Evolutionary conservation across 1,284 basidiomycete species (phyloP).

Genomic region (Leccinum subfulvum): DNA sequence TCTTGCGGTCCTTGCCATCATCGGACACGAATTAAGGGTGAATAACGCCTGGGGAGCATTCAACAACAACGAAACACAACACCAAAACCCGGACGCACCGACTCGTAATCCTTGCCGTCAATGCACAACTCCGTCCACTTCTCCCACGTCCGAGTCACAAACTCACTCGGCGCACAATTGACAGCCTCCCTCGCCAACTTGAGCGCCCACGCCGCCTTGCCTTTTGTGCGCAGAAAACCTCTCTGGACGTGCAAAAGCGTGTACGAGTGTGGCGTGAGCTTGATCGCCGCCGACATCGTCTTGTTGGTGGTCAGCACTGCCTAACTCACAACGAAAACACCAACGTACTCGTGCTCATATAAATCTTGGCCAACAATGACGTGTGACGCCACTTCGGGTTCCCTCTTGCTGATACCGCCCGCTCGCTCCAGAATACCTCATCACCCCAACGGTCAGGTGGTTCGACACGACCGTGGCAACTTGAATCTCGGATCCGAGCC

Average conservation of each 20-base stretch:
- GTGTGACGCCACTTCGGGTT: too few relatives aligned
- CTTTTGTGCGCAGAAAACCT: slow-evolving; percentile 89
- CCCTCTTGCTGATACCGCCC: too few relatives aligned
- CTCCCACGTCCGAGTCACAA: slow-evolving; percentile 86
- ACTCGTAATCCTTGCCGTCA: slow-evolving; percentile 85
- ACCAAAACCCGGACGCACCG: slow-evolving; percentile 38
- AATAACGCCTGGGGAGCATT: slow-evolving; percentile 64
- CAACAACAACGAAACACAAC: neutral
- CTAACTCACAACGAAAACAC: too few relatives aligned
- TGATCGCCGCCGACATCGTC: slow-evolving; percentile 90
- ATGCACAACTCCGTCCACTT: slow-evolving; percentile 96
- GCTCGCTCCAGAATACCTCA: too few relatives aligned
- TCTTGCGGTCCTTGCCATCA: slow-evolving; percentile 85
- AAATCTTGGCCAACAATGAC: too few relatives aligned
- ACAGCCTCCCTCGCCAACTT: slow-evolving; percentile 93
- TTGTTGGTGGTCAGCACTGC: slow-evolving; percentile 33
- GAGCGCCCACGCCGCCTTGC: slow-evolving; percentile 85
- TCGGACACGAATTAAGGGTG: slow-evolving; percentile 97
- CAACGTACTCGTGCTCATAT: too few relatives aligned
- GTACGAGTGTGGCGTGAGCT: slow-evolving; percentile 87
- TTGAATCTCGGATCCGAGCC: too few relatives aligned
- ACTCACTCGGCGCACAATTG: slow-evolving; percentile 97
- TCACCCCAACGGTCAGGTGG: too few relatives aligned
- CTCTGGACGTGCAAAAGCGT: slow-evolving; percentile 92
- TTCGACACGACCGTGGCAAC: too few relatives aligned